phyloP scores from a whole-genome alignment of 2,329 filamentous ascomycete species.

The Alternaria rosae region DNA sequence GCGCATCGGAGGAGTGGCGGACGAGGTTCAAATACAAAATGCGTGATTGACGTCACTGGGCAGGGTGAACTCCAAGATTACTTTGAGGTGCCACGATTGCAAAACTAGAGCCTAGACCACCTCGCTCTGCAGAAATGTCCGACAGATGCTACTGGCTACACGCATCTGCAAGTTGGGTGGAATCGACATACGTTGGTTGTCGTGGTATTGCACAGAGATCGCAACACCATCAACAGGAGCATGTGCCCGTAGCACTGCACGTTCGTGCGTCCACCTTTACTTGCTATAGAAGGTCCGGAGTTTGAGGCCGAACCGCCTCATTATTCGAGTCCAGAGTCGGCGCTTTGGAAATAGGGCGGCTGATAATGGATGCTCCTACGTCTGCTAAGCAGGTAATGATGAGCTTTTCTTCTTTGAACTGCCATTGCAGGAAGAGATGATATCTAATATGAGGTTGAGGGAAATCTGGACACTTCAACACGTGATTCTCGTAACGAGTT shows the following conservation, averaged over 20 bases:
- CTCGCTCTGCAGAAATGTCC: neutral
- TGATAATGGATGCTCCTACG: neutral
- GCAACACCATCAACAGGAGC: neutral
- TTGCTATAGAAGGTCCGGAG: neutral
- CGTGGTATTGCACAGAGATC: neutral
- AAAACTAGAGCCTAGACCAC: neutral
- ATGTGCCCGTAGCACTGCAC: neutral
- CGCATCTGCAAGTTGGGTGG: neutral
- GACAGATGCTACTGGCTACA: neutral
- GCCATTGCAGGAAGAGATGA: neutral
- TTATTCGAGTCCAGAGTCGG: neutral
- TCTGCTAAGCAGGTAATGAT: neutral
- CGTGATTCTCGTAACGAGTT: neutral
- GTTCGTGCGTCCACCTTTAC: neutral
- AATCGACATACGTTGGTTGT: neutral
- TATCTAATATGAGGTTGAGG: neutral
- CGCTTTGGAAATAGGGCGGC: neutral
- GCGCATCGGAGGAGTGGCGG: neutral
- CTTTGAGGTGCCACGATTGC: neutral
- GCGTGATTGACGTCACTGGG: slow-evolving; percentile 2
- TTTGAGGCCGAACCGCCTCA: neutral
- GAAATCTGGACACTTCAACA: neutral
- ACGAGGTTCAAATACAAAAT: slow-evolving; percentile 1
- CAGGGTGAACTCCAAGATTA: neutral
- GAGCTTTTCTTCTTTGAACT: neutral